These are phyloP conservation scores for Tricholoma matsutake DNA, from an alignment of 768 basidiomycete genomes.

Conservation along the genomic window DNA sequence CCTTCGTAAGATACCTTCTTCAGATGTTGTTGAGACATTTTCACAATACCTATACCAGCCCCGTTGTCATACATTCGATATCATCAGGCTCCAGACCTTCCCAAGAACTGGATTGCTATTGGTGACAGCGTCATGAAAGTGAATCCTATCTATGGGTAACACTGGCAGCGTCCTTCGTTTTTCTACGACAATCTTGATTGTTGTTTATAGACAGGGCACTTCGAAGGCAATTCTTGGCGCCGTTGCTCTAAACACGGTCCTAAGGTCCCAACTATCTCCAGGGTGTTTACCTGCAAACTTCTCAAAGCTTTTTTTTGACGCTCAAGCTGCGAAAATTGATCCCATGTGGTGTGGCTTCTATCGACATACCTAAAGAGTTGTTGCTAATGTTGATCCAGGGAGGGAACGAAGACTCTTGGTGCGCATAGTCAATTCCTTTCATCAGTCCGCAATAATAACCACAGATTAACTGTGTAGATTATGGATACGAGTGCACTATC, in stretches of 20 bases:
- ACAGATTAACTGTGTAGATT: background rate
- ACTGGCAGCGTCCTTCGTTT: background rate
- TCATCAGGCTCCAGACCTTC: conserved; percentile 22
- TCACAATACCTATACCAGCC: conserved; percentile 18
- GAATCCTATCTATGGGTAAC: conserved; percentile 12
- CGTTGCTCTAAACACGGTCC: background rate
- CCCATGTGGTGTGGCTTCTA: background rate
- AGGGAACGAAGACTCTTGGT: background rate
- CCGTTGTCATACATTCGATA: conserved; percentile 23
- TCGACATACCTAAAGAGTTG: background rate
- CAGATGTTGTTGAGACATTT: background rate
- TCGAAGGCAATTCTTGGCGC: background rate
- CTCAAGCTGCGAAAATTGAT: background rate
- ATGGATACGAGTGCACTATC: background rate
- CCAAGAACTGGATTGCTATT: conserved; percentile 30
- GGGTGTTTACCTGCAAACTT: background rate
- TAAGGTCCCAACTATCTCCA: too few relatives aligned
- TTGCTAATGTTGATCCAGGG: background rate
- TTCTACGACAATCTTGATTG: background rate
- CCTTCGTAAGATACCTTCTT: conserved; percentile 14
- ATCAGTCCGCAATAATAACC: background rate
- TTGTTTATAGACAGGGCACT: background rate
- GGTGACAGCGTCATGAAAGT: conserved; percentile 32
- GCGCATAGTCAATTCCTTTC: background rate
- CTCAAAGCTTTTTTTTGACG: background rate